These are phyloP conservation scores for Fusarium dimerum DNA, from an alignment of 2,329 filamentous ascomycete species.

Conservation along the genomic window DNA sequence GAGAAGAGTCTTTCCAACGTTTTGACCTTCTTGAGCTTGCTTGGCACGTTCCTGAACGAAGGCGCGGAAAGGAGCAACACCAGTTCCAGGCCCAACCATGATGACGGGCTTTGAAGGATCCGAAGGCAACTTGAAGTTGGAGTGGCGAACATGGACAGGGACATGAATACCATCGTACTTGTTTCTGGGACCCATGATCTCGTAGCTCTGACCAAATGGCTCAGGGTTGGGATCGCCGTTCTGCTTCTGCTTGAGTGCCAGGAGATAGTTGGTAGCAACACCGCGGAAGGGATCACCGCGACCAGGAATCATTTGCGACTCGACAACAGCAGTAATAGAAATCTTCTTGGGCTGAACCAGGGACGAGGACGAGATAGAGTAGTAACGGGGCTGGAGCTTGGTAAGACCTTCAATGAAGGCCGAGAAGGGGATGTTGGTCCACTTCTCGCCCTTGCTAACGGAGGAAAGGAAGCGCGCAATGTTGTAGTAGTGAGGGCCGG, in stretches of 20 bases:
- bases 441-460: constrained; percentile 72
- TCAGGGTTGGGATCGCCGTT: constrained; percentile 82
- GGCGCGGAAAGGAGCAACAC: constrained; percentile 92
- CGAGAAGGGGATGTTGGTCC: constrained; percentile 87
- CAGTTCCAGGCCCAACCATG: constrained; percentile 94
- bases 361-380: constrained; percentile 98
- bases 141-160: constrained; percentile 93
- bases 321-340: constrained; percentile 92
- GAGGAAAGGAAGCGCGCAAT: constrained; percentile 81
- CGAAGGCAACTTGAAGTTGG: constrained; percentile 98
- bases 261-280: constrained; percentile 94
- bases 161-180: constrained; percentile 97
- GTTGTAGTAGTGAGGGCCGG: constrained; percentile 80
- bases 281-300: constrained; percentile 83
- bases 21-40: constrained; percentile 75
- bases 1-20: constrained; percentile 82
- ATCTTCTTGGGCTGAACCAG: constrained; percentile 92
- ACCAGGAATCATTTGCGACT: constrained; percentile 76
- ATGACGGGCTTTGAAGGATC: constrained; percentile 93
- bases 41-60: constrained; percentile 94
- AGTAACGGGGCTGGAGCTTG: constrained; percentile 97
- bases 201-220: constrained; percentile 81
- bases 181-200: constrained; percentile 86
- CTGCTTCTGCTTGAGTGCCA: constrained; percentile 96
- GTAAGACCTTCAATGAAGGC: constrained; percentile 89